These are phyloP conservation scores for Fraxinus pennsylvanica DNA, from an alignment of 257 asterid species.

Conservation along the genomic window DNA sequence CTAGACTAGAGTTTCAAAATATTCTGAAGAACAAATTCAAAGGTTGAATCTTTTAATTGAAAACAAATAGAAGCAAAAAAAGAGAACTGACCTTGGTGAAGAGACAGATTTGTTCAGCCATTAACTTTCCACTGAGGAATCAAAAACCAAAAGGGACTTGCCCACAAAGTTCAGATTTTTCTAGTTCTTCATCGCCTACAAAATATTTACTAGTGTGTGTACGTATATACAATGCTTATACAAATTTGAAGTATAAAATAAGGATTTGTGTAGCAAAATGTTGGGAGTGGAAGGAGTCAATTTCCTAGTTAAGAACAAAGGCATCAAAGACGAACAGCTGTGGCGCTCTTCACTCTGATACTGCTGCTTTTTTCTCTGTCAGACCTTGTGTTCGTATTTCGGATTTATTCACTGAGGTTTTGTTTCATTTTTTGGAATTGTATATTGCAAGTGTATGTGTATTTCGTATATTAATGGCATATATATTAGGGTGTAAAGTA, in stretches of 20 bases:
- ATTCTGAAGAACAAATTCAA: neutral
- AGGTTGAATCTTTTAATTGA: slow-evolving; percentile 7
- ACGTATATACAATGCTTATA: slow-evolving; percentile 15
- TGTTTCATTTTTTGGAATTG: neutral
- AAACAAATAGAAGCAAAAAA: slow-evolving; percentile 3
- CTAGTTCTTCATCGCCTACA: slow-evolving; percentile 25
- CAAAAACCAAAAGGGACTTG: slow-evolving; percentile 28
- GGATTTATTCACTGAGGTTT: neutral
- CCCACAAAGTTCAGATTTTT: slow-evolving; percentile 36
- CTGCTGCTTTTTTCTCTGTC: slow-evolving; percentile 9
- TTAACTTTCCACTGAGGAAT: slow-evolving; percentile 32
- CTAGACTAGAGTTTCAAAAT: neutral
- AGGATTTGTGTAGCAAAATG: slow-evolving; percentile 8
- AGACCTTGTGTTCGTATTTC: neutral
- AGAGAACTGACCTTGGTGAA: slow-evolving; percentile 66
- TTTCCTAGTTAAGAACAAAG: slow-evolving; percentile 52
- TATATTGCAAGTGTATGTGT: neutral
- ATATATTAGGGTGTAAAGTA: neutral
- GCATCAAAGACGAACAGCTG: slow-evolving; percentile 48
- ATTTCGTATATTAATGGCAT: neutral
- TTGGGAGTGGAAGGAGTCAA: slow-evolving; percentile 8
- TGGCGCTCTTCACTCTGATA: slow-evolving; percentile 29
- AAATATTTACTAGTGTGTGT: neutral
- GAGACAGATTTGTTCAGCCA: slow-evolving; percentile 80
- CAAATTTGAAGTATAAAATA: slow-evolving; percentile 14